A percentile compares a stretch with the other conserved stretches of the same genome.
phyloP scores from a whole-genome alignment of 257 asterid species.

The Nicotiana noctiflora region DNA sequence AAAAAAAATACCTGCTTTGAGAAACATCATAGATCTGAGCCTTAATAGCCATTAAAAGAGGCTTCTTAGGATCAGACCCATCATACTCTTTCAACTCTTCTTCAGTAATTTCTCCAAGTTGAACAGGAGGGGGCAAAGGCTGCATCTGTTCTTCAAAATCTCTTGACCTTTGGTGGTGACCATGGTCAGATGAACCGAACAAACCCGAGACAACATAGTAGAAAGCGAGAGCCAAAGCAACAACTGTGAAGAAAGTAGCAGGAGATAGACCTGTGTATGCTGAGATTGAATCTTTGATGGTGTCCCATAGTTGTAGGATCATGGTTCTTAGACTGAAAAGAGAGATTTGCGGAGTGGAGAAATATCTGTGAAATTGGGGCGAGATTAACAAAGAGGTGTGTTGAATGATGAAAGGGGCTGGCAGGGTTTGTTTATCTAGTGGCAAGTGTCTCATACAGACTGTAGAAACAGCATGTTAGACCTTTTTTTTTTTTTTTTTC shows the following conservation, averaged over 20 bases:
- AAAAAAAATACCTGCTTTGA: slow-evolving; percentile 62
- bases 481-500: no score
- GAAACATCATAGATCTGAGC: slow-evolving; percentile 98
- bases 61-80: slow-evolving; percentile 79
- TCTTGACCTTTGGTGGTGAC: slow-evolving; percentile 6
- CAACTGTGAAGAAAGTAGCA: slow-evolving; percentile 14
- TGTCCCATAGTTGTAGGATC: slow-evolving; percentile 16
- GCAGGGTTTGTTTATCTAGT: background rate
- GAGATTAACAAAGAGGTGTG: background rate
- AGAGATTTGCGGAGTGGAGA: background rate
- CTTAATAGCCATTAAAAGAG: slow-evolving; percentile 93
- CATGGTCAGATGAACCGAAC: slow-evolving; percentile 17
- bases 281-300: slow-evolving; percentile 17
- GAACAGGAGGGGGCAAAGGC: slow-evolving; percentile 90
- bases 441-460: background rate
- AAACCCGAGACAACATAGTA: slow-evolving; percentile 11
- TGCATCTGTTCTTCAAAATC: slow-evolving; percentile 52
- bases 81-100: slow-evolving; percentile 65
- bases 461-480: no score
- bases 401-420: background rate
- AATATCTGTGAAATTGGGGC: background rate
- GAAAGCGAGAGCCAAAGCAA: slow-evolving; percentile 13
- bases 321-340: background rate
- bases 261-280: slow-evolving; percentile 20
- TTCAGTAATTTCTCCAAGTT: slow-evolving; percentile 75